Conservation (phyloP, 2,329 filamentous ascomycete genomes). For the Diatrype stigma region DNA sequence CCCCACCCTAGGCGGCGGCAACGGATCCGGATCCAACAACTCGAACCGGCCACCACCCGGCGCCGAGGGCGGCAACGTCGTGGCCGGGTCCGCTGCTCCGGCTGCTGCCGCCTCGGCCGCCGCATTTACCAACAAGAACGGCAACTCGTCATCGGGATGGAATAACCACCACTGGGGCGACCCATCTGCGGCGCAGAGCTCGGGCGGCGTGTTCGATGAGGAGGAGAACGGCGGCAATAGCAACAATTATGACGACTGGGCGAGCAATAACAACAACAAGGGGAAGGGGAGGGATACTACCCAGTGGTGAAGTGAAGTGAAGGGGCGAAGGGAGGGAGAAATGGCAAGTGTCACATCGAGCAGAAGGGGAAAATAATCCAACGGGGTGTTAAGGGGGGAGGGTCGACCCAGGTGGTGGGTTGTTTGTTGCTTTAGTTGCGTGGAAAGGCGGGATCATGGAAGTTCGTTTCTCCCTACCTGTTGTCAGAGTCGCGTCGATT, state of each 20-base stretch:
- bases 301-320: background rate
- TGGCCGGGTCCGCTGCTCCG: background rate
- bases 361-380: too few species aligned
- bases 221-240: background rate
- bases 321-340: background rate
- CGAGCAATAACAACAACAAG: background rate
- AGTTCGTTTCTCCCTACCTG: too few species aligned
- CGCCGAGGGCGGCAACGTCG: background rate
- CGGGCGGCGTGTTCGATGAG: conserved; percentile 20
- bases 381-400: too few species aligned
- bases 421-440: too few species aligned
- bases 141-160: background rate
- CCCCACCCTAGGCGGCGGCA: background rate
- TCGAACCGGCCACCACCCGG: background rate
- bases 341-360: too few species aligned
- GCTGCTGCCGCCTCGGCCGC: background rate
- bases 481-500: too few species aligned
- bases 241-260: too few species aligned
- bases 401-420: too few species aligned
- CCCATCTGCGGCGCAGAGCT: conserved; percentile 16
- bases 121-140: background rate
- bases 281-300: too few species aligned
- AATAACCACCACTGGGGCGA: conserved; percentile 4
- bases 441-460: too few species aligned
- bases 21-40: background rate